Base-by-base conservation (phyloP, 1,284 basidiomycete species). In the Cryptococcus deneoformans region DNA sequence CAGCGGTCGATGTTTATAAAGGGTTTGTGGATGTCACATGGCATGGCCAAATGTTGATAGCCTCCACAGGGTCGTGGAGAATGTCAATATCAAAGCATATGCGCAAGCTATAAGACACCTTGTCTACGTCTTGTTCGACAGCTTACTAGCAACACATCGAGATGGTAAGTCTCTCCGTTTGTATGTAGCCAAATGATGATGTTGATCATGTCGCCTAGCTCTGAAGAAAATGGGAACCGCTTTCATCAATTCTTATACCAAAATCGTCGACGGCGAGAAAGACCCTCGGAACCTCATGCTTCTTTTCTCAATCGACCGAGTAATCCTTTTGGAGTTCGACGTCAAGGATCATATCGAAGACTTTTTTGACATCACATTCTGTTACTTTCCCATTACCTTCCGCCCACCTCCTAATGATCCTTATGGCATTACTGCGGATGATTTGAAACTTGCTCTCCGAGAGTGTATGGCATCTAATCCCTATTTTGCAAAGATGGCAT, bases 341-440 rank as follows among this genome's bases (percentile, higher is more conserved):
- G 84, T 91, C 56, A 77, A 82, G 46, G 77, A 82, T 46, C 81
- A 85, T 67, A 80, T 92, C 34, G 92, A 97, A 79, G 85, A 88
- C 57, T 81, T 99, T 58, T 99, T 96, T 79, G 92, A 99, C 71
- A 87, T 98, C 69, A 90, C 88, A 0, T 99, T 94, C 77, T 99
- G 96, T 77, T 99, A 99, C 78, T 99, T 98, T 78, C 96, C 96
- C 1, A 99, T 99, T 65, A 92, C 92, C 0, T 99, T 97, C 80
- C 85, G 89, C 53, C 92, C 94, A 10, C 92, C 94, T 6, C 89
- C 92, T 0, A 89, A 94, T 66, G 94, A 98, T 70, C 92, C 93
- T 3, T 95, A 95, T 74, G 89, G 90, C 6, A 96, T 99, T 62
- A 90, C 87, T 1, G 83, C 90, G 0, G 90, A 95, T 46, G 90